Evolutionary conservation across 2,329 filamentous ascomycete genomes (phyloP).

Genomic region (Atkinsonella hypoxylon): DNA sequence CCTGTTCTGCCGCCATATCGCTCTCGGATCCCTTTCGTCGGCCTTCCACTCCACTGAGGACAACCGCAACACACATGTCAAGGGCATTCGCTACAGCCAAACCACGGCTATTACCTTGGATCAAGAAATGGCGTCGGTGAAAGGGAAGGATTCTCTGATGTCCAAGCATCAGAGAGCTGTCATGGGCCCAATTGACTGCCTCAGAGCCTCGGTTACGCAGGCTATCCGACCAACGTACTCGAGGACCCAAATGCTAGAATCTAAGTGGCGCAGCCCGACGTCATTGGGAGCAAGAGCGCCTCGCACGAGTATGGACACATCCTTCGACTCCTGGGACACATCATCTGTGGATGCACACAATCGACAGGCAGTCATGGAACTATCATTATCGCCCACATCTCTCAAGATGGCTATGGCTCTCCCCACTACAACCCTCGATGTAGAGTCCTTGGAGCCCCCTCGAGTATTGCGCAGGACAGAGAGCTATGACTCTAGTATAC

Average conservation of each 20-base stretch:
- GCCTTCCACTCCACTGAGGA: slow-evolving; percentile 19
- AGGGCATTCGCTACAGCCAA: slow-evolving; percentile 40
- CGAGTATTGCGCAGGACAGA: slow-evolving; percentile 31
- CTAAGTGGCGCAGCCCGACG: slow-evolving; percentile 28
- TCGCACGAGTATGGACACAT: slow-evolving; percentile 37
- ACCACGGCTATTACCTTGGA: slow-evolving; percentile 24
- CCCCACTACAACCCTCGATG: slow-evolving; percentile 40
- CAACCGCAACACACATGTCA: slow-evolving; percentile 24
- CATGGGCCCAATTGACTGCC: slow-evolving; percentile 14
- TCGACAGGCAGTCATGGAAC: slow-evolving; percentile 43
- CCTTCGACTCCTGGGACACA: slow-evolving; percentile 67
- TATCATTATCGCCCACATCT: slow-evolving; percentile 29
- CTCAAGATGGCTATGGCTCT: slow-evolving; percentile 39
- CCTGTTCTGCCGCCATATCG: slow-evolving; percentile 23
- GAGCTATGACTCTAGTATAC: slow-evolving; percentile 36
- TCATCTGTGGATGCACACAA: slow-evolving; percentile 52
- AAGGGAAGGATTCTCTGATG: slow-evolving; percentile 29
- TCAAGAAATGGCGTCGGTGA: slow-evolving; percentile 23
- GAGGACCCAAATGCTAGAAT: slow-evolving; percentile 39
- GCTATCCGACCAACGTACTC: slow-evolving; percentile 44
- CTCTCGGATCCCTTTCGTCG: slow-evolving; percentile 7
- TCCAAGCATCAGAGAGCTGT: slow-evolving; percentile 24
- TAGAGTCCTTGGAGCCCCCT: slow-evolving; percentile 39
- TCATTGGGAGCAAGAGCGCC: slow-evolving; percentile 36
- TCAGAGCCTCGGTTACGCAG: slow-evolving; percentile 29